These are phyloP conservation scores for Sergeia podlipaevii DNA, from an alignment of 208 protist genomes.

Conservation along the genomic window DNA sequence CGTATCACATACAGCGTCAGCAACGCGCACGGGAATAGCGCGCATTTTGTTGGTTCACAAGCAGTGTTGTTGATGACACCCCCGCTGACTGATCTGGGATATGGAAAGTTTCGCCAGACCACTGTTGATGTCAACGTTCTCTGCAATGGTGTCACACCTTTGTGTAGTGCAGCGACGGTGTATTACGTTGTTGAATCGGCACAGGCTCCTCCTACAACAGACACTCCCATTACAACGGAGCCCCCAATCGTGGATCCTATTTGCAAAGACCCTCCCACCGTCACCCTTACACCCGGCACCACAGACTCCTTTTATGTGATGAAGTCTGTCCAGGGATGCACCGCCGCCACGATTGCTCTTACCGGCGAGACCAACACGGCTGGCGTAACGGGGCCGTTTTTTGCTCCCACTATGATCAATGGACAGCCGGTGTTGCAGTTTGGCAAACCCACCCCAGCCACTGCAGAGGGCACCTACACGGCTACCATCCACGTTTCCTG, in stretches of 20 bases:
- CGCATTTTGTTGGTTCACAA: conserved; percentile 6
- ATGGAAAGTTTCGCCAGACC: conserved; percentile 15
- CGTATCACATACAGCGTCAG: conserved; percentile 22
- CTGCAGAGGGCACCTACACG: conserved; percentile 33
- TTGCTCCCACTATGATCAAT: conserved; percentile 13
- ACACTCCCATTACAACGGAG: conserved; percentile 30
- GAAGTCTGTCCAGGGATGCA: conserved; percentile 18
- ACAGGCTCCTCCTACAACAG: no score
- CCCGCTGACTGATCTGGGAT: conserved; percentile 21
- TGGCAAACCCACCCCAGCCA: conserved; percentile 25
- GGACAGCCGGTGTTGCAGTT: conserved; percentile 26
- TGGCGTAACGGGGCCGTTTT: conserved; percentile 4
- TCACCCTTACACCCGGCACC: background rate
- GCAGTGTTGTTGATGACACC: conserved; percentile 28
- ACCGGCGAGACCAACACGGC: background rate
- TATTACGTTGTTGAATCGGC: conserved; percentile 40
- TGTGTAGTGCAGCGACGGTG: conserved; percentile 31
- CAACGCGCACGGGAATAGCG: conserved; percentile 22
- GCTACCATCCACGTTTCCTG: conserved; percentile 38
- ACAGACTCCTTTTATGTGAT: conserved; percentile 7
- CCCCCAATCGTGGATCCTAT: no score
- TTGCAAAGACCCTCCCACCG: background rate
- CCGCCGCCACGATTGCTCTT: conserved; percentile 4
- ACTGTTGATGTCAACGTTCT: conserved; percentile 28
- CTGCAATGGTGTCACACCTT: conserved; percentile 41